Evolutionary conservation across 768 basidiomycete genomes (phyloP).

Genomic region (Daedaleopsis nitida): DNA sequence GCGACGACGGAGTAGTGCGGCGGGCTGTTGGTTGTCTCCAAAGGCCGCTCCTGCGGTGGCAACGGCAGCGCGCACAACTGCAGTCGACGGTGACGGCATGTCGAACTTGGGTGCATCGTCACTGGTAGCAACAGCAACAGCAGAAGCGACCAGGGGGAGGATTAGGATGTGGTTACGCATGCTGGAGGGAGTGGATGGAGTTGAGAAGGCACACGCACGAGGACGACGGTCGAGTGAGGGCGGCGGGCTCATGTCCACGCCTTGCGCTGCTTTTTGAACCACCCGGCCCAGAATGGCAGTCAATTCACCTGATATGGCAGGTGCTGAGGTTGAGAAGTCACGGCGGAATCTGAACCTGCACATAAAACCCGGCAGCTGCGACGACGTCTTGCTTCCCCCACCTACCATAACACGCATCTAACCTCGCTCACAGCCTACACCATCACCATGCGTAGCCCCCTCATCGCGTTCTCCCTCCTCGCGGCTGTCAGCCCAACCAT

Average conservation of each 20-base stretch:
- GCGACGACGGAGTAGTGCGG: background rate
- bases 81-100: too few relatives aligned
- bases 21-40: background rate
- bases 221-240: background rate
- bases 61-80: too few relatives aligned
- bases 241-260: too few relatives aligned
- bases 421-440: conserved; percentile 8
- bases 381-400: conserved; percentile 10
- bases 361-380: conserved; percentile 1
- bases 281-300: conserved; percentile 8
- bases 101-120: too few relatives aligned
- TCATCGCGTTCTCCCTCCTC: conserved; percentile 32
- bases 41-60: too few relatives aligned
- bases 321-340: conserved; percentile 27
- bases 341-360: conserved; percentile 26
- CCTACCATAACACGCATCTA: conserved; percentile 8
- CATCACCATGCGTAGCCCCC: conserved; percentile 30
- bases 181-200: background rate
- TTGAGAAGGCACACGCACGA: background rate
- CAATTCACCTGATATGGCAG: conserved; percentile 17
- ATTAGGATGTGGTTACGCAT: background rate
- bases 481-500: conserved; percentile 29
- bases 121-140: background rate
- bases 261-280: background rate
- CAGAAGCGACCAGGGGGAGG: background rate